phyloP scores from a whole-genome alignment of 148 eudicot genomes.

The Diospyros kaki region DNA sequence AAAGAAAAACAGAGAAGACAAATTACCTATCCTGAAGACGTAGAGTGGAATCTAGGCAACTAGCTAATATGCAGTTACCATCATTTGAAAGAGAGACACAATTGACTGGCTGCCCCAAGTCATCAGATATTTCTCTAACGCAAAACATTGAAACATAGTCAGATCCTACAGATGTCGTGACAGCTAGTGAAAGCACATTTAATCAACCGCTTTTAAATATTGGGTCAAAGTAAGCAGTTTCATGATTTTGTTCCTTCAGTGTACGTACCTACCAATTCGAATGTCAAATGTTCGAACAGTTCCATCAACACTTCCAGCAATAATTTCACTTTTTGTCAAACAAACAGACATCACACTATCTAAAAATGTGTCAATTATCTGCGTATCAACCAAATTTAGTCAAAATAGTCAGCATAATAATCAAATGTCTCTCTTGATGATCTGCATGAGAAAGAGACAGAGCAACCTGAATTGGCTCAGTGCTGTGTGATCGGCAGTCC shows the following conservation, averaged over 20 bases:
- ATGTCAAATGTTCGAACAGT: conserved; percentile 94
- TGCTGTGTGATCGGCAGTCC: conserved; percentile 94
- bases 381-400: conserved; percentile 20
- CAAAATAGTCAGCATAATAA: conserved; percentile 7
- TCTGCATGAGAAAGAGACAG: conserved; percentile 5
- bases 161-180: not conserved
- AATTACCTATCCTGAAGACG: conserved; percentile 85
- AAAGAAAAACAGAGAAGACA: conserved; percentile 1
- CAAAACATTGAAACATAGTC: conserved; percentile 10
- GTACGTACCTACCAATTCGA: conserved; percentile 86
- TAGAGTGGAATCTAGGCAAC: conserved; percentile 87
- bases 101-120: conserved; percentile 89
- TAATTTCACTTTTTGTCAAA: conserved; percentile 72
- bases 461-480: conserved; percentile 88
- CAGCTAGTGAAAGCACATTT: not conserved
- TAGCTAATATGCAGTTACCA: conserved; percentile 80
- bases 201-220: not conserved
- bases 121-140: conserved; percentile 75
- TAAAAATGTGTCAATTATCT: conserved; percentile 81
- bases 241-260: conserved; percentile 2
- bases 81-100: conserved; percentile 94
- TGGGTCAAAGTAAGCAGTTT: not conserved
- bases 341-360: conserved; percentile 96
- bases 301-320: conserved; percentile 99
- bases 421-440: not conserved